Evolutionary conservation across 1,284 basidiomycete species (phyloP).

Genomic region (Agroathelia rolfsii): DNA sequence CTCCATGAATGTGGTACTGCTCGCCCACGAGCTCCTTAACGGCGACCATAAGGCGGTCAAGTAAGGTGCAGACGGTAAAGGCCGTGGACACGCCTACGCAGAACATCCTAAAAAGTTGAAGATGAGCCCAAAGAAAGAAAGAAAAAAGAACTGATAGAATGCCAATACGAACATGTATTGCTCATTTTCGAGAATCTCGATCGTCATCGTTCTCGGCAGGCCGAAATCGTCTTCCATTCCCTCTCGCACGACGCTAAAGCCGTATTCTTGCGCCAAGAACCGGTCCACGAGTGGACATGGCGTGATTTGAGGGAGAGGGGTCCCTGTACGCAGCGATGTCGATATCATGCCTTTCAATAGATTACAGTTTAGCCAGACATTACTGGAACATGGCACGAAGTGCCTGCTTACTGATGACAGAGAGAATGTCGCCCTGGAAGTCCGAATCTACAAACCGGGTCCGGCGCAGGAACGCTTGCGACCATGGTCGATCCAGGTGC

Average conservation of each 20-base stretch:
- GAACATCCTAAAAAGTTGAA: conserved; percentile 49
- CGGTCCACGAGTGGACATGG: conserved; percentile 75
- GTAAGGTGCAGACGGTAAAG: conserved; percentile 52
- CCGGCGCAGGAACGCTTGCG: conserved; percentile 62
- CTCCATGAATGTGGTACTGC: conserved; percentile 66
- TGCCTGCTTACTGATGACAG: conserved; percentile 55
- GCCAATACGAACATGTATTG: conserved; percentile 56
- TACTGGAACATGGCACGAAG: not conserved
- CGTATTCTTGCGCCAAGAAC: conserved; percentile 53
- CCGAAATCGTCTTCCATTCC: conserved; percentile 64
- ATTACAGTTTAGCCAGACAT: too few relatives aligned
- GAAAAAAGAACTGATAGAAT: conserved; percentile 2
- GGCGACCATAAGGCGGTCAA: conserved; percentile 68
- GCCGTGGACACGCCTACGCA: conserved; percentile 69
- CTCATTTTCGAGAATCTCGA: conserved; percentile 57
- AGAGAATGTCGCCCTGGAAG: conserved; percentile 78
- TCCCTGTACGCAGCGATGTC: conserved; percentile 64
- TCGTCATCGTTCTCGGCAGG: conserved; percentile 50
- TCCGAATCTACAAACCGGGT: conserved; percentile 71
- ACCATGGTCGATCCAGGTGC: conserved; percentile 64
- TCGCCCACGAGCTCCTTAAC: conserved; percentile 76
- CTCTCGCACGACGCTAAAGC: conserved; percentile 52
- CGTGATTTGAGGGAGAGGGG: conserved; percentile 77
- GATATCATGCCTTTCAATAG: conserved; percentile 62
- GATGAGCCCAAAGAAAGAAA: conserved; percentile 4